Conservation (phyloP, 768 basidiomycete species). For the Suillus lakei region DNA sequence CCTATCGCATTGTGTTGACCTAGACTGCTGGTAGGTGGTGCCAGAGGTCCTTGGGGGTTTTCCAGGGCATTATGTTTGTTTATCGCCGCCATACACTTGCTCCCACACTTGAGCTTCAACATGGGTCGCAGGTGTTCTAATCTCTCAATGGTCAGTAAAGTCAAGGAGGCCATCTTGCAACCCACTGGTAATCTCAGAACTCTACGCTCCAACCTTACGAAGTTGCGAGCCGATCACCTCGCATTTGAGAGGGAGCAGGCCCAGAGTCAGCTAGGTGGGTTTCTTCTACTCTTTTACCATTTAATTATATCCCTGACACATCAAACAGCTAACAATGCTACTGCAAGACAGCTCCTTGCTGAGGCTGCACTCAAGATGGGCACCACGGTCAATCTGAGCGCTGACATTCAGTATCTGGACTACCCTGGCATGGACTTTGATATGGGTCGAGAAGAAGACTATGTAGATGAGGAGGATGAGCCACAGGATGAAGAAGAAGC, state of each 20-base stretch:
- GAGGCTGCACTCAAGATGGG: neutral
- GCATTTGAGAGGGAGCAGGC: neutral
- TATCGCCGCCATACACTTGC: neutral
- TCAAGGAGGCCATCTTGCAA: neutral
- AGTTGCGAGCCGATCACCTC: neutral
- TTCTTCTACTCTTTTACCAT: neutral
- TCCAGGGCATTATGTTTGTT: neutral
- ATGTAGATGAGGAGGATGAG: neutral
- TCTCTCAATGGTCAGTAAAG: neutral
- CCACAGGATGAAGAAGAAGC: neutral
- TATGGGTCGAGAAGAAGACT: neutral
- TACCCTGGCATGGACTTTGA: neutral
- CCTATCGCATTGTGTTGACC: neutral
- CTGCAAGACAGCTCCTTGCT: neutral
- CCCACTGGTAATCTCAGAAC: neutral
- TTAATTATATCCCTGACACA: neutral
- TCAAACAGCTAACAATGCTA: neutral
- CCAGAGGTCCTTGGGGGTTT: neutral
- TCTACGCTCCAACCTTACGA: neutral
- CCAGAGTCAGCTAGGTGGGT: neutral
- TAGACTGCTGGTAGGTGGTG: too few relatives aligned
- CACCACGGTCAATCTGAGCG: neutral
- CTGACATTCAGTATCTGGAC: neutral
- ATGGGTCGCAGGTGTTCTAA: neutral
- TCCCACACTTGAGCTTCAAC: neutral